These are phyloP conservation scores for Tolypocladium pustulatum DNA, from an alignment of 2,329 filamentous ascomycete species.

Conservation along the genomic window DNA sequence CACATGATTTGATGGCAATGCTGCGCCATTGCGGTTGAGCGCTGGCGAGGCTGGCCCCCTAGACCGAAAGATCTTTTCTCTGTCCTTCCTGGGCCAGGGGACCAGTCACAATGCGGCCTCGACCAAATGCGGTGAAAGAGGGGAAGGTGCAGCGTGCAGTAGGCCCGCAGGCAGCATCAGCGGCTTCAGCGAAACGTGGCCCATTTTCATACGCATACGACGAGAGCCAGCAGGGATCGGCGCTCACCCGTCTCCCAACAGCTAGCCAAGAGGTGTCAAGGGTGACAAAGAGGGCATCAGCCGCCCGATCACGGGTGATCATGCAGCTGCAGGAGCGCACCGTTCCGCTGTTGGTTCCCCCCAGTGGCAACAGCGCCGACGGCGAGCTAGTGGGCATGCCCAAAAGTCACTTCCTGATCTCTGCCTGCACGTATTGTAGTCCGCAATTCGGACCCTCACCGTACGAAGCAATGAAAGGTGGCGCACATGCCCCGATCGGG, in stretches of 20 bases:
- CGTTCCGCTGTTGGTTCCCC: slow-evolving; percentile 15
- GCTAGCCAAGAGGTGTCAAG: neutral
- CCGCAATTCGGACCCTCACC: neutral
- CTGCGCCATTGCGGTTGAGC: neutral
- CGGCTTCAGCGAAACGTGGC: slow-evolving; percentile 15
- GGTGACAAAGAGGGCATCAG: slow-evolving; percentile 4
- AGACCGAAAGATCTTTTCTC: neutral
- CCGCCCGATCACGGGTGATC: slow-evolving; percentile 21
- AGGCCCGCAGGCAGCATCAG: slow-evolving; percentile 1
- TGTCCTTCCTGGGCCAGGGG: neutral
- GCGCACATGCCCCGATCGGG: neutral
- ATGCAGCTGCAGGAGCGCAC: slow-evolving; percentile 25
- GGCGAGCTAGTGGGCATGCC: neutral
- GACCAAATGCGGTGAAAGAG: neutral
- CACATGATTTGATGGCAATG: neutral
- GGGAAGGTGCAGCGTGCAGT: slow-evolving; percentile 6
- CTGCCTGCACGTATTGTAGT: neutral
- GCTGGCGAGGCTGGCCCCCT: neutral
- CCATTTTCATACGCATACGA: slow-evolving; percentile 13
- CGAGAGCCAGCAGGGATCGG: neutral
- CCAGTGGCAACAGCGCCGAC: neutral
- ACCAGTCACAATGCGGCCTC: neutral
- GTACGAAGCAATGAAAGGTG: neutral
- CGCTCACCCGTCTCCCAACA: neutral
- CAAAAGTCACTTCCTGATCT: neutral